Evolutionary conservation across 176 grass and related monocot genomes (phyloP).

Genomic region (Secale cereale): DNA sequence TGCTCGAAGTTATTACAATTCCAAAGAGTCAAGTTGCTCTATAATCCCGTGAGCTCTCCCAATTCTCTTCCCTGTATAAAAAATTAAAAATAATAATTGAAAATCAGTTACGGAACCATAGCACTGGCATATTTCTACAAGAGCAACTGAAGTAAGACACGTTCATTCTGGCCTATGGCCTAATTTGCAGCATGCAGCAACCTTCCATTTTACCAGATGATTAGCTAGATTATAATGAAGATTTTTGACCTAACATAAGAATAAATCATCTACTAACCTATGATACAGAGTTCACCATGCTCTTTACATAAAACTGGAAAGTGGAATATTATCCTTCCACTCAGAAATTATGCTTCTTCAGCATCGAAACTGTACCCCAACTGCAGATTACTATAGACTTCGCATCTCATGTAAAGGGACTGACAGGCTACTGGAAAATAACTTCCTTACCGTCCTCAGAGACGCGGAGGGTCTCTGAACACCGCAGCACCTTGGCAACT

Average conservation of each 20-base stretch:
- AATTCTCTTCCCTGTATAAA: slow-evolving; percentile 60
- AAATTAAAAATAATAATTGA: background rate
- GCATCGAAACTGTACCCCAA: background rate
- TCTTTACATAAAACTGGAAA: background rate
- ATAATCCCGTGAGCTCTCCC: slow-evolving; percentile 70
- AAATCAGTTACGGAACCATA: background rate
- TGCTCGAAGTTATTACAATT: too few species aligned
- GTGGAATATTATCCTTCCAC: background rate
- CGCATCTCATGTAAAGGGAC: background rate
- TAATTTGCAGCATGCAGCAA: background rate
- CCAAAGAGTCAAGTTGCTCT: slow-evolving; percentile 58
- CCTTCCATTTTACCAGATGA: background rate
- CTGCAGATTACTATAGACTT: background rate
- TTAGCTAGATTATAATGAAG: background rate
- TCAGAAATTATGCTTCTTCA: background rate
- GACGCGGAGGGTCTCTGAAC: slow-evolving; percentile 55
- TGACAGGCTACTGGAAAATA: background rate
- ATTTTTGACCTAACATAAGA: background rate
- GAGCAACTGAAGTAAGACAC: background rate
- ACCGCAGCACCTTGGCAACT: slow-evolving; percentile 63
- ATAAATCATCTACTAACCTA: background rate
- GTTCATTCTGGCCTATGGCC: background rate
- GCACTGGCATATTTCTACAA: background rate
- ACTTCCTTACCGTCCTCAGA: slow-evolving; percentile 63
- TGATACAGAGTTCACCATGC: background rate